These are phyloP conservation scores for Tetraselmis striata DNA, from an alignment of 139 green algal species.

Conservation along the genomic window DNA sequence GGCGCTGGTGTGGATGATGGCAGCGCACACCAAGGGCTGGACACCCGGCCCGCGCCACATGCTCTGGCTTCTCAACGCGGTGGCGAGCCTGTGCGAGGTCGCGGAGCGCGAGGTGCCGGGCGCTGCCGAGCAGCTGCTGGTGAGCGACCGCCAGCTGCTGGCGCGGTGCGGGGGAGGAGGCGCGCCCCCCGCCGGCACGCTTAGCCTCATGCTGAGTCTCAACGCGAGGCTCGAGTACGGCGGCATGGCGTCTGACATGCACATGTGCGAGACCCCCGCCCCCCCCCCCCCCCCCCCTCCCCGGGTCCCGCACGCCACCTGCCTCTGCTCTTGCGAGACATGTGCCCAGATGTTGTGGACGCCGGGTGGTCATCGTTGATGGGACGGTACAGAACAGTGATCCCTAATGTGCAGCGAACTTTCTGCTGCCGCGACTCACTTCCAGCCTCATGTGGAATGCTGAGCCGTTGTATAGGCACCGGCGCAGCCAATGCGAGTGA, in stretches of 20 bases:
- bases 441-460: too few relatives aligned
- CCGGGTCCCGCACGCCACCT: too few relatives aligned
- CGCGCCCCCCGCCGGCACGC: neutral
- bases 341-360: too few relatives aligned
- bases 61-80: neutral
- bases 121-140: neutral
- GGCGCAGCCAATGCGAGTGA: too few relatives aligned
- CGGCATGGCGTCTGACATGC: neutral
- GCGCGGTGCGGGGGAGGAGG: neutral
- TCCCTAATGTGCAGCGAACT: too few relatives aligned
- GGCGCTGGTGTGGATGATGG: neutral
- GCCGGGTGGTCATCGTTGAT: too few relatives aligned
- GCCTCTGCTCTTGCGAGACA: too few relatives aligned
- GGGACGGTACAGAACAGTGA: too few relatives aligned
- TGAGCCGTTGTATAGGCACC: too few relatives aligned
- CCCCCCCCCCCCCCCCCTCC: too few relatives aligned
- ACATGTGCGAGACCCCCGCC: neutral
- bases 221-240: neutral
- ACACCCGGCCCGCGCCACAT: neutral
- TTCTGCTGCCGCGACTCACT: too few relatives aligned
- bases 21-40: neutral
- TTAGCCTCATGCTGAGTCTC: neutral
- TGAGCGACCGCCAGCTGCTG: neutral
- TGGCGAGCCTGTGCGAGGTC: neutral
- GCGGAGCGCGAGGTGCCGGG: neutral